Evolutionary conservation across 2,329 filamentous ascomycete genomes (phyloP).

Genomic region (Ciborinia camelliae): DNA sequence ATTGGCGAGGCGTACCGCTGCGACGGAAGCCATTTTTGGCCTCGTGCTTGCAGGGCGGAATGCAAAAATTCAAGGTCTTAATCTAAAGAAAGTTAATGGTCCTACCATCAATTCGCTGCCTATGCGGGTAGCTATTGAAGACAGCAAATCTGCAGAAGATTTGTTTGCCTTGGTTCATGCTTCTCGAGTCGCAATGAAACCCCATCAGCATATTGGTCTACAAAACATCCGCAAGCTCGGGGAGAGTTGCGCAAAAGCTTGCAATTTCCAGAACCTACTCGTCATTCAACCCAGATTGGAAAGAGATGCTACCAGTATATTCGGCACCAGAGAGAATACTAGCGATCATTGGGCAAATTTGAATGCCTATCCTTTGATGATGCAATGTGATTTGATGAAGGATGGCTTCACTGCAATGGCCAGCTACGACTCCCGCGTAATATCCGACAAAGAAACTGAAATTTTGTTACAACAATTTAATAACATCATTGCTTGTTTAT

Average conservation of each 20-base stretch:
- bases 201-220: constrained; percentile 17
- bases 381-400: constrained; percentile 19
- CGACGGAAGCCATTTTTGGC: constrained; percentile 44
- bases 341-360: constrained; percentile 18
- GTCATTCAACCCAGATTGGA: constrained; percentile 17
- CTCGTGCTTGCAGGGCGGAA: constrained; percentile 45
- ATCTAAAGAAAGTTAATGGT: constrained; percentile 41
- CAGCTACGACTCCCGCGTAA: constrained; percentile 18
- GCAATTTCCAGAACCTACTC: constrained; percentile 19
- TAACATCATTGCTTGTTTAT: constrained; percentile 1
- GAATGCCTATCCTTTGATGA: constrained; percentile 24
- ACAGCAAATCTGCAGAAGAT: background rate
- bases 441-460: constrained; percentile 18
- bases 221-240: constrained; percentile 11
- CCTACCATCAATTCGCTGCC: constrained; percentile 43
- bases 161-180: constrained; percentile 2
- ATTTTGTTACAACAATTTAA: constrained; percentile 22
- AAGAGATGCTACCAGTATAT: background rate
- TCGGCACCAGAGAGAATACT: constrained; percentile 3
- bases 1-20: constrained; percentile 40
- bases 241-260: constrained; percentile 1
- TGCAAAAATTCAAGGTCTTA: constrained; percentile 40
- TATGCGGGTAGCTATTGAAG: constrained; percentile 39
- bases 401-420: constrained; percentile 20
- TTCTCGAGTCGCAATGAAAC: constrained; percentile 37